A percentile compares a stretch with the other conserved stretches of the same genome.
These are phyloP conservation scores for Mycotypha africana DNA, from an alignment of 371 early-diverging fungal genomes.

Conservation along the genomic window DNA sequence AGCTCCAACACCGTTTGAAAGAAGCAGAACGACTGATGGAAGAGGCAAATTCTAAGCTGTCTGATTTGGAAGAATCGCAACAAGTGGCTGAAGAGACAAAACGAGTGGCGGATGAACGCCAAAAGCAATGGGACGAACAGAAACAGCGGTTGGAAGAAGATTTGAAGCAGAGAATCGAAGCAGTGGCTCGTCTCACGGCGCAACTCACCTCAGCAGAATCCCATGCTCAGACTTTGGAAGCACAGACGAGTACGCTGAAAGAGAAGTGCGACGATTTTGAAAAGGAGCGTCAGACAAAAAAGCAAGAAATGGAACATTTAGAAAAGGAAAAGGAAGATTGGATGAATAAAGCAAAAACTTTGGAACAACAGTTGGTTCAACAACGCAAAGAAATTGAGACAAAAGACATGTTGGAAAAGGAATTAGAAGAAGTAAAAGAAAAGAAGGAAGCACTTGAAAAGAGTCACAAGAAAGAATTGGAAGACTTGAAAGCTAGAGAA, in stretches of 20 bases:
- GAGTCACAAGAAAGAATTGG: slow-evolving; percentile 36
- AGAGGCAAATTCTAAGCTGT: slow-evolving; percentile 45
- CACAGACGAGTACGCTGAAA: slow-evolving; percentile 29
- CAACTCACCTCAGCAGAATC: neutral
- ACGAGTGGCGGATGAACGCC: slow-evolving; percentile 19
- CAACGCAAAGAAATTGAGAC: slow-evolving; percentile 6
- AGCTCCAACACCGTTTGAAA: slow-evolving; percentile 47
- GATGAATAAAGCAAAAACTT: slow-evolving; percentile 25
- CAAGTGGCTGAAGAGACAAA: slow-evolving; percentile 17
- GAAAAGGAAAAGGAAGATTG: slow-evolving; percentile 30
- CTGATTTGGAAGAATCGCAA: slow-evolving; percentile 47
- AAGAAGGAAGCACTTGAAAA: slow-evolving; percentile 10
- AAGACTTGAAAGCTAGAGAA: slow-evolving; percentile 58
- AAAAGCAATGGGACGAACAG: slow-evolving; percentile 32
- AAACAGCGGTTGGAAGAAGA: slow-evolving; percentile 14
- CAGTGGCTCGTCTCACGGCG: slow-evolving; percentile 1
- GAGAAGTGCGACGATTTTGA: slow-evolving; percentile 20
- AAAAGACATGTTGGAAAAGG: neutral
- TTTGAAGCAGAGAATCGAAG: slow-evolving; percentile 9
- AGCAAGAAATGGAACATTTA: slow-evolving; percentile 19
- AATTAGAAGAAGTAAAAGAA: slow-evolving; percentile 8
- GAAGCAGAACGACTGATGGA: slow-evolving; percentile 45
- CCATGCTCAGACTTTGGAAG: neutral
- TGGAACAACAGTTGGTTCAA: slow-evolving; percentile 12
- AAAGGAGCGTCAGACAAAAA: slow-evolving; percentile 19